phyloP scores from a whole-genome alignment of 2,329 filamentous ascomycete species.

The Ceratocystiopsis sp. region DNA sequence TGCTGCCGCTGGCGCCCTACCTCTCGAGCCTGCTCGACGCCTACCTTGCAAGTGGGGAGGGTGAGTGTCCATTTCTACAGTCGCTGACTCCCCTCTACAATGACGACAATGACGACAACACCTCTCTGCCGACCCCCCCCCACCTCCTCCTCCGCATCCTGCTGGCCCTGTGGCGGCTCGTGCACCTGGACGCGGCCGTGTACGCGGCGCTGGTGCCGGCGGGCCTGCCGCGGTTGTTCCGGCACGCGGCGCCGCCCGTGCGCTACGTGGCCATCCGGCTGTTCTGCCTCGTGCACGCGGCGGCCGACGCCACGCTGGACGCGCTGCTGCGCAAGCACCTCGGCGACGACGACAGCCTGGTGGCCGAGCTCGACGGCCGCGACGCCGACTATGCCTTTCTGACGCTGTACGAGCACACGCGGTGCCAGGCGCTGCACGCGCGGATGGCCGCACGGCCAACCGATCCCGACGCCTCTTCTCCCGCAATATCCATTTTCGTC shows the following conservation, averaged over 20 bases:
- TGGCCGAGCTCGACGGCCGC: slow-evolving; percentile 58
- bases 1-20: slow-evolving; percentile 69
- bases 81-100: slow-evolving; percentile 1
- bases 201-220: slow-evolving; percentile 47
- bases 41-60: too few species aligned
- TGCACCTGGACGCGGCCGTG: slow-evolving; percentile 54
- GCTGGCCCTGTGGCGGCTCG: slow-evolving; percentile 58
- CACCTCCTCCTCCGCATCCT: slow-evolving; percentile 24
- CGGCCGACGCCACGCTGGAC: slow-evolving; percentile 64
- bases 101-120: not conserved
- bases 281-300: slow-evolving; percentile 61
- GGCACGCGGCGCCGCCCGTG: slow-evolving; percentile 39
- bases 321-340: slow-evolving; percentile 51
- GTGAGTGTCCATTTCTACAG: too few species aligned
- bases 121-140: not conserved
- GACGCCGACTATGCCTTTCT: slow-evolving; percentile 64
- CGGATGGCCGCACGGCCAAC: slow-evolving; percentile 19
- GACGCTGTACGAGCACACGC: slow-evolving; percentile 38
- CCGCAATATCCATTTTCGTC: too few species aligned
- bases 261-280: slow-evolving; percentile 70
- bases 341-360: slow-evolving; percentile 39
- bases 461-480: slow-evolving; percentile 4
- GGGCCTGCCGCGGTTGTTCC: slow-evolving; percentile 52
- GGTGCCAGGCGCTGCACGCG: slow-evolving; percentile 28
- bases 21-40: slow-evolving; percentile 53